A percentile compares a stretch with the other conserved stretches of the same genome.
Conservation (phyloP, 495 filamentous ascomycete genomes). For the Hyaloscypha finlandica region DNA sequence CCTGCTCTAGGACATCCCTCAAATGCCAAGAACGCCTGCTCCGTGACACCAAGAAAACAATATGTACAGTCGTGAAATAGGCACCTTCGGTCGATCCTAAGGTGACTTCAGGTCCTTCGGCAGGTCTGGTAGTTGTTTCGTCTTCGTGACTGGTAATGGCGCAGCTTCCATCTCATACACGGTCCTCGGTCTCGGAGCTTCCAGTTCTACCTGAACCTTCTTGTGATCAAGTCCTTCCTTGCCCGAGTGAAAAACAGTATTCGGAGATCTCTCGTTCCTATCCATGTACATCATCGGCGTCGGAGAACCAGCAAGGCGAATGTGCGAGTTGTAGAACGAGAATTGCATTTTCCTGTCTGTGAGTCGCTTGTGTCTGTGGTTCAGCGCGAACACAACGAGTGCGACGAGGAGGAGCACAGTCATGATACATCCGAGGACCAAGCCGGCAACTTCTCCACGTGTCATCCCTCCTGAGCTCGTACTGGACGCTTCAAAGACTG, state of each 20-base stretch:
- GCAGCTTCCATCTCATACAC: conserved; percentile 11
- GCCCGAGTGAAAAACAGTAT: neutral
- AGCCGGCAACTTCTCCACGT: conserved; percentile 25
- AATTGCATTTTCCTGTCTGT: neutral
- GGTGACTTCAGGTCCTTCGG: neutral
- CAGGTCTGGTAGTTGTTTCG: conserved; percentile 2
- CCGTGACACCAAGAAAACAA: neutral
- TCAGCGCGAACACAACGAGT: conserved; percentile 5
- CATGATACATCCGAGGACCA: conserved; percentile 24
- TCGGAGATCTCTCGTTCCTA: neutral
- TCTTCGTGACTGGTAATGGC: neutral
- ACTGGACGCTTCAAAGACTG: neutral
- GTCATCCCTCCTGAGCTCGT: neutral
- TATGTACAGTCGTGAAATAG: neutral
- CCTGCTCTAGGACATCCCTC: neutral
- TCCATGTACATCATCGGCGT: conserved; percentile 19
- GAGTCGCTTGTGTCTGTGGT: conserved; percentile 13
- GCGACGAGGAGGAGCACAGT: conserved; percentile 6
- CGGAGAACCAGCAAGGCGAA: conserved; percentile 10
- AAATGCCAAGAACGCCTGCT: neutral
- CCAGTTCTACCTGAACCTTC: neutral
- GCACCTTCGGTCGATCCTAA: neutral
- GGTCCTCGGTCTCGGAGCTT: neutral
- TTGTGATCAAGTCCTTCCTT: neutral
- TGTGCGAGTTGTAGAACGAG: conserved; percentile 8